Conservation (phyloP, 257 asterid species). For the Penstemon barbatus region DNA sequence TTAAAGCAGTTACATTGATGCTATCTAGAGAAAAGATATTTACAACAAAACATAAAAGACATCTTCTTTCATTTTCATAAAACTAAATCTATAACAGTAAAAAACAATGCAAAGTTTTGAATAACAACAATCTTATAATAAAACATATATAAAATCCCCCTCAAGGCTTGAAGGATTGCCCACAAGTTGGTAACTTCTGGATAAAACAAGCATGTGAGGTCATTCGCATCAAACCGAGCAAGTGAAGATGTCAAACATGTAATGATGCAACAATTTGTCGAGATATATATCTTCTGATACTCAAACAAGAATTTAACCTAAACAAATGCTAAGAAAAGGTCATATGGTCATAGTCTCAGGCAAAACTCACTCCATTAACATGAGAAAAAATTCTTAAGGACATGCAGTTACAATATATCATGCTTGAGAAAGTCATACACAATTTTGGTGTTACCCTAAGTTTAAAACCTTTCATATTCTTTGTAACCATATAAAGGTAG, state of each 20-base stretch:
- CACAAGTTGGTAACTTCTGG: slow-evolving; percentile 4
- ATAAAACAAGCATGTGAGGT: not conserved
- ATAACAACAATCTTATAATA: not conserved
- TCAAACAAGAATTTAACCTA: not conserved
- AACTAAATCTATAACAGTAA: slow-evolving; percentile 12
- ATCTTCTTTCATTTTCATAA: not conserved
- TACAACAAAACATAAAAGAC: not conserved
- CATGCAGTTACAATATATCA: not conserved
- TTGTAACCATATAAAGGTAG: not conserved
- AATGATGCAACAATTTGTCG: not conserved
- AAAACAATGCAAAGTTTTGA: not conserved
- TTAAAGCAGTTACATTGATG: not conserved
- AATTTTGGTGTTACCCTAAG: no score
- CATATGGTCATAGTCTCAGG: not conserved
- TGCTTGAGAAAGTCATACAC: not conserved
- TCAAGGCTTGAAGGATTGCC: not conserved
- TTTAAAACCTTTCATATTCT: no score
- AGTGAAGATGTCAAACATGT: not conserved
- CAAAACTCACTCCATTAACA: not conserved
- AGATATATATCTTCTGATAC: not conserved
- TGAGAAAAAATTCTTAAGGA: not conserved
- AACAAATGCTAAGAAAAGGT: not conserved
- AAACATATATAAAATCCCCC: not conserved
- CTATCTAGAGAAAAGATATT: not conserved
- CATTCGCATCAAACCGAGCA: not conserved